Conservation (phyloP, 2,329 filamentous ascomycete genomes). For the Akanthomyces uredinophilus region DNA sequence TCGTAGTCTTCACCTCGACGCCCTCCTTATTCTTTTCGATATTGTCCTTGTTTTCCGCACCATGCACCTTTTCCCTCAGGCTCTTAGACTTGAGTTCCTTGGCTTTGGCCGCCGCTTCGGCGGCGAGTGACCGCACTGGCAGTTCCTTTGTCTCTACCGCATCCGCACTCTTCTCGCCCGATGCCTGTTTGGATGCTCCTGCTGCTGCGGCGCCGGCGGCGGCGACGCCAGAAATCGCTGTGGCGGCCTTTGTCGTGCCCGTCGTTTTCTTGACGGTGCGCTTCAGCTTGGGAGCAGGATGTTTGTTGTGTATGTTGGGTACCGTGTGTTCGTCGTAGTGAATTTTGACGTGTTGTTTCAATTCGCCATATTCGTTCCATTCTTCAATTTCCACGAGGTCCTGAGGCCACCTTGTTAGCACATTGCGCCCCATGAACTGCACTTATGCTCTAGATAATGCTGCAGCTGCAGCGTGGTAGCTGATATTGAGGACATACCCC, state of each 20-base stretch:
- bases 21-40: neutral
- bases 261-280: constrained; percentile 30
- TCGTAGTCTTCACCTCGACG: neutral
- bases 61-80: constrained; percentile 51
- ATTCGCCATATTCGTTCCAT: constrained; percentile 98
- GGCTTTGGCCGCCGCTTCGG: constrained; percentile 62
- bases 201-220: constrained; percentile 25
- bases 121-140: constrained; percentile 50
- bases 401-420: constrained; percentile 38
- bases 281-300: constrained; percentile 35
- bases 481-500: constrained; percentile 57
- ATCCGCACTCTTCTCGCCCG: constrained; percentile 19
- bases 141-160: constrained; percentile 29
- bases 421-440: neutral
- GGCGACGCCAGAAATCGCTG: constrained; percentile 22
- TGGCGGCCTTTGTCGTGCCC: constrained; percentile 22
- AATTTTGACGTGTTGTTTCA: constrained; percentile 76
- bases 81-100: constrained; percentile 53
- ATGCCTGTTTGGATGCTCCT: constrained; percentile 19
- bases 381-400: constrained; percentile 93
- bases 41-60: constrained; percentile 30
- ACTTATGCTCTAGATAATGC: neutral
- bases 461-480: neutral
- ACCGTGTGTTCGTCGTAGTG: constrained; percentile 59
- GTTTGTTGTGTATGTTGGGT: constrained; percentile 48